Evolutionary conservation across 108 stramenopile genomes (phyloP).

Genomic region (Skeletonema grethae): DNA sequence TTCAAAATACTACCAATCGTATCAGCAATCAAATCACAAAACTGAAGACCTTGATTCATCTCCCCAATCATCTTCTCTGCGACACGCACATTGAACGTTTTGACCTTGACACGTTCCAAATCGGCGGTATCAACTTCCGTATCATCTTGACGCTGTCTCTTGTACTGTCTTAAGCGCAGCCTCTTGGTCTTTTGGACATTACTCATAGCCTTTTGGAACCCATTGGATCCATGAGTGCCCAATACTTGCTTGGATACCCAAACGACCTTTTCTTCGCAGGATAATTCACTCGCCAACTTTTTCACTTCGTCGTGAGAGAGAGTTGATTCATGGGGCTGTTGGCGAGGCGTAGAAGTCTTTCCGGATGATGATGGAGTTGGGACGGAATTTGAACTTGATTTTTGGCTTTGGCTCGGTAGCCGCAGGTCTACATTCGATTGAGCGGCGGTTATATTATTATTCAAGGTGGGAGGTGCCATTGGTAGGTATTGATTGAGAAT

Average conservation of each 20-base stretch:
- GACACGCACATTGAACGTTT: conserved; percentile 70
- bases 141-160: conserved; percentile 34
- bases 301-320: conserved; percentile 34
- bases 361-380: conserved; percentile 3
- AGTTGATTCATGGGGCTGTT: conserved; percentile 8
- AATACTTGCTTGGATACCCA: conserved; percentile 65
- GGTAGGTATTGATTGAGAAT: not conserved
- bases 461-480: not conserved
- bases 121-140: conserved; percentile 7
- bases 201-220: conserved; percentile 72
- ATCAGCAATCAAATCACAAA: conserved; percentile 62
- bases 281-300: conserved; percentile 43
- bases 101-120: conserved; percentile 53
- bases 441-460: not conserved
- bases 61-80: conserved; percentile 74
- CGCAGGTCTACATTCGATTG: not conserved
- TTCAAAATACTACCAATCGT: conserved; percentile 55
- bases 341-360: conserved; percentile 9
- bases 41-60: conserved; percentile 63
- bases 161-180: conserved; percentile 70
- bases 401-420: not conserved
- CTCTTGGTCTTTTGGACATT: conserved; percentile 75
- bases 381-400: conserved; percentile 6
- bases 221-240: conserved; percentile 70
- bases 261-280: conserved; percentile 56